These are phyloP conservation scores for Plasmodium knowlesi DNA, from an alignment of 169 alveolate genomes.

Conservation along the genomic window DNA sequence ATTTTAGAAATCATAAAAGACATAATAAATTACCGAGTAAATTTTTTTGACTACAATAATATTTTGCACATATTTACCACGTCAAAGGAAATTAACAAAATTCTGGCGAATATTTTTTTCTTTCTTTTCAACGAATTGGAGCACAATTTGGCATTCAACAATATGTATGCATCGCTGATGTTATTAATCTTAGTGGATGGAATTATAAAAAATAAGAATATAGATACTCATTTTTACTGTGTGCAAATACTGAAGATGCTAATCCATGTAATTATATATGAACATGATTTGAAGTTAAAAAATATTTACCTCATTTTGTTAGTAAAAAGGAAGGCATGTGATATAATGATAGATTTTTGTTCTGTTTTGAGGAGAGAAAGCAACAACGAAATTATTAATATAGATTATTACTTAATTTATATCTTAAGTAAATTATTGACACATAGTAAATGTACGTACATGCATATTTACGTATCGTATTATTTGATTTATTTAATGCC, in stretches of 20 bases:
- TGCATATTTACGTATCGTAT: slow-evolving; percentile 65
- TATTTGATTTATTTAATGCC: slow-evolving; percentile 73
- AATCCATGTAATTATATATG: slow-evolving; percentile 69
- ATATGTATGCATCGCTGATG: slow-evolving; percentile 63
- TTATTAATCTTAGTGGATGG: slow-evolving; percentile 59
- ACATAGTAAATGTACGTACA: slow-evolving; percentile 67
- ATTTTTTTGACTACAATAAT: slow-evolving; percentile 66
- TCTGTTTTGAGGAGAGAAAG: slow-evolving; percentile 18
- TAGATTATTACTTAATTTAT: slow-evolving; percentile 57
- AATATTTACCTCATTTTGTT: slow-evolving; percentile 58
- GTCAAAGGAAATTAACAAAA: slow-evolving; percentile 53
- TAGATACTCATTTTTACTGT: slow-evolving; percentile 69
- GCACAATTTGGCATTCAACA: slow-evolving; percentile 49
- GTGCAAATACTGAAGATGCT: slow-evolving; percentile 63
- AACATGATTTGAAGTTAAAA: slow-evolving; percentile 67
- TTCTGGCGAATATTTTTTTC: slow-evolving; percentile 44
- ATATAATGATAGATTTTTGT: slow-evolving; percentile 54
- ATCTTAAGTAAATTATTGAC: slow-evolving; percentile 67
- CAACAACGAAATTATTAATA: slow-evolving; percentile 70
- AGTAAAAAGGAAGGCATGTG: slow-evolving; percentile 72
- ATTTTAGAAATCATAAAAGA: slow-evolving; percentile 67
- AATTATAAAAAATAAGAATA: slow-evolving; percentile 26
- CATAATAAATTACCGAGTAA: slow-evolving; percentile 50
- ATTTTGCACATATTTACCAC: slow-evolving; percentile 62
- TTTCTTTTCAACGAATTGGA: slow-evolving; percentile 68